Conservation (phyloP, 164 flowering plant genomes). For the Magnolia changhungtana region DNA sequence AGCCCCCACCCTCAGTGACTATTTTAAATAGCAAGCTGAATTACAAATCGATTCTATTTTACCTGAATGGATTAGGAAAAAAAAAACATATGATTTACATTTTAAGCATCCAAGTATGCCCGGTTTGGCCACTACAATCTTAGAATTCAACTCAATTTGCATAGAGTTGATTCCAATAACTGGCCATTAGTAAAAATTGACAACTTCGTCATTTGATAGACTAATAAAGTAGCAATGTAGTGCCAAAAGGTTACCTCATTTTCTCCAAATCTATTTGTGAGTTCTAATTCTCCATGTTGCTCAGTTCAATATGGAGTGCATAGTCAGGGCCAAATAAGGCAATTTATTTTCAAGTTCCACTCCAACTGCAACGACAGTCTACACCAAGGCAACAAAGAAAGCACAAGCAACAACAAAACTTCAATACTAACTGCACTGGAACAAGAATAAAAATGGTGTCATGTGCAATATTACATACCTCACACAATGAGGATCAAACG, state of each 20-base stretch:
- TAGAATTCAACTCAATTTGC: not conserved
- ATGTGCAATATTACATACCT: slow-evolving; percentile 40
- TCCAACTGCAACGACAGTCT: slow-evolving; percentile 96
- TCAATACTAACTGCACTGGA: not conserved
- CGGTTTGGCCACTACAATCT: too few species aligned
- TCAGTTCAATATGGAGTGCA: slow-evolving; percentile 67
- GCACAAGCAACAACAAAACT: not conserved
- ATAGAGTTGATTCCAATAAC: not conserved
- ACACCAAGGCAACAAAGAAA: slow-evolving; percentile 22
- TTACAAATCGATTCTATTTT: too few species aligned
- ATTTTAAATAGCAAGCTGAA: too few species aligned
- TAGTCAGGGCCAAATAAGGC: slow-evolving; percentile 95
- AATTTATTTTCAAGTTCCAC: slow-evolving; percentile 81
- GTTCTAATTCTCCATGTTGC: slow-evolving; percentile 70
- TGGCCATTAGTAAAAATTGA: not conserved
- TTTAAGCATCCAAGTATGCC: too few species aligned
- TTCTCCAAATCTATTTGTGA: slow-evolving; percentile 63
- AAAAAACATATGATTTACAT: too few species aligned
- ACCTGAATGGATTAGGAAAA: too few species aligned
- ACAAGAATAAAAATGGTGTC: not conserved
- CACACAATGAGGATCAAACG: slow-evolving; percentile 15
- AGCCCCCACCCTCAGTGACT: too few species aligned
- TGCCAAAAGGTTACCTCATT: slow-evolving; percentile 47
- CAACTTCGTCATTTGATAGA: not conserved
- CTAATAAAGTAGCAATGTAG: not conserved